Conservation (phyloP, 2,329 filamentous ascomycete genomes). For the Chalaropsis ovoidea region DNA sequence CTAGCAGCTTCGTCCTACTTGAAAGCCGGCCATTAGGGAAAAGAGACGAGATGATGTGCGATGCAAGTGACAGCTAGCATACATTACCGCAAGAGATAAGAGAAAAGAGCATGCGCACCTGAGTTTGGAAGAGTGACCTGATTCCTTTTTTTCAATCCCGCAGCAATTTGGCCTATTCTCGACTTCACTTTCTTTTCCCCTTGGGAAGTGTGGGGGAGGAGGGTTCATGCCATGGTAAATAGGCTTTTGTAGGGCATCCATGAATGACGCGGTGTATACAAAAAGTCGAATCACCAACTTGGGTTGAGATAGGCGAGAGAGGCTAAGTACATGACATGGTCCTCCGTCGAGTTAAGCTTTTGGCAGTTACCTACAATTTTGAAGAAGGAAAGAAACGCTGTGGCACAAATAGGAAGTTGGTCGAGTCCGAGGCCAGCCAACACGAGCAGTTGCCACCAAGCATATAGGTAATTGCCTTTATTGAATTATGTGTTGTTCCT, state of each 20-base stretch:
- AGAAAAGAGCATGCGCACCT: not conserved
- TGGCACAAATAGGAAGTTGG: not conserved
- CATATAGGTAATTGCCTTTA: not conserved
- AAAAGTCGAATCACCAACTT: not conserved
- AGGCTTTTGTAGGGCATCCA: too few species aligned
- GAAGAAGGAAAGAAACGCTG: not conserved
- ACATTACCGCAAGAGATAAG: not conserved
- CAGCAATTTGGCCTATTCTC: too few species aligned
- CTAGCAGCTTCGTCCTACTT: not conserved
- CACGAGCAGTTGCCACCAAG: not conserved
- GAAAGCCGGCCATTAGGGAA: not conserved
- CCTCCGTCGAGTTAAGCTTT: not conserved
- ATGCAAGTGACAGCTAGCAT: not conserved
- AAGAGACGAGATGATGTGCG: conserved; percentile 1
- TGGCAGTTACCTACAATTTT: not conserved
- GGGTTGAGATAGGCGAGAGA: not conserved
- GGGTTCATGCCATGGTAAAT: not conserved
- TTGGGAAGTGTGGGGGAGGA: too few species aligned
- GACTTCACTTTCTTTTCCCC: too few species aligned
- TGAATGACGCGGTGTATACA: not conserved
- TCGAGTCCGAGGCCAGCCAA: conserved; percentile 3
- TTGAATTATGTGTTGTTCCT: not conserved
- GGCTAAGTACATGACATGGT: not conserved
- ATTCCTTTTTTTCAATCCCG: not conserved
- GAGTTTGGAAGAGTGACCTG: not conserved